phyloP scores from a whole-genome alignment of 345 rosid genomes.

The Eucalyptus camaldulensis region DNA sequence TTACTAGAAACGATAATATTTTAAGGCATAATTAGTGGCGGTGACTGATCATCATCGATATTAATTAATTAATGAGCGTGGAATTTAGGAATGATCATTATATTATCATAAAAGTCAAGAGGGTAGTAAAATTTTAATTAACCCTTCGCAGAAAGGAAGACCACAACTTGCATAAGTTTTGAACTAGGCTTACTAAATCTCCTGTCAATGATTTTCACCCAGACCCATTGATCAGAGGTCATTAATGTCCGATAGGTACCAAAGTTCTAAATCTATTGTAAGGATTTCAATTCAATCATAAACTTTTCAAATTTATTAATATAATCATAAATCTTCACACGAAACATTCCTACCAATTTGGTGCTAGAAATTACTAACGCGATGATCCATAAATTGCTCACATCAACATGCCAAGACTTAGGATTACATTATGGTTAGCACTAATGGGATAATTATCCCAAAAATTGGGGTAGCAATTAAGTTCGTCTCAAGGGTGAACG shows the following conservation, averaged over 20 bases:
- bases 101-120: not conserved
- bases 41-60: not conserved
- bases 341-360: not conserved
- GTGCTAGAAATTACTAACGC: accelerated
- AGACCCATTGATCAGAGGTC: not conserved
- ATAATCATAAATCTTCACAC: not conserved
- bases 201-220: not conserved
- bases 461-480: not conserved
- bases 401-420: not conserved
- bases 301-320: not conserved
- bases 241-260: not conserved
- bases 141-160: not conserved
- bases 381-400: not conserved
- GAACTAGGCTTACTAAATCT: not conserved
- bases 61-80: not conserved
- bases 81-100: not conserved
- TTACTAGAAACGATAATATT: not conserved
- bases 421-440: not conserved
- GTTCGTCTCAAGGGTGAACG: not conserved
- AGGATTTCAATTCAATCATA: not conserved
- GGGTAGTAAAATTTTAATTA: not conserved
- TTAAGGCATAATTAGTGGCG: not conserved
- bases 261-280: not conserved
- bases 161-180: not conserved
- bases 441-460: not conserved